Base-by-base conservation (phyloP, 2,329 filamentous ascomycete genomes). In the Aspergillus fumigatiaffinis region DNA sequence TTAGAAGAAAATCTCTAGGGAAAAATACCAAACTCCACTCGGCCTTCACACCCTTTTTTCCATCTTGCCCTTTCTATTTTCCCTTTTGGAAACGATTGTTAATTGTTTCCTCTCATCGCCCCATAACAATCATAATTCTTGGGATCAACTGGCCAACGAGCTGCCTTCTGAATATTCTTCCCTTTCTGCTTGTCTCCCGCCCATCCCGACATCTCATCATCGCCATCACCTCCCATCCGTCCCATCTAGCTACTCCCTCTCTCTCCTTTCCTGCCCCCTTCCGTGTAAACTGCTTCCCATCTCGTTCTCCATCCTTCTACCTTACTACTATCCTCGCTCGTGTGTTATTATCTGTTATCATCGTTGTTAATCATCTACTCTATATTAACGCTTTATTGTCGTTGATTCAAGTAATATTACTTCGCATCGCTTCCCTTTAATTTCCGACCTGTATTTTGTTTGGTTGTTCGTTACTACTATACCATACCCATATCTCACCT, bases 261-360 rank as follows among this genome's bases (percentile, higher is more conserved):
- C 50, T 59, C 48, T 26, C 55, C 55, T 52, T 51, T 48, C 54
- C 57, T 52, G 56, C 51, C 51, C 42, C 55, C 58, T 54, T 60
- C 52, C 57, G 60, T 62, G 60, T 62, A 60, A 56, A 58, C 57
- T 61, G 50, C 58, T 63, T 62, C 61, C 61, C 60, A 56, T 59
- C 58, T 56, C 50, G 12, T 55, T 56, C 51, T 56, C 46, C 47
- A 48, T 50, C 58, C 53, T 60, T 52, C 55, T 54, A 51, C 56
- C 46, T 50, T 54, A 47, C 48, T 51, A 60, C 29, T 67, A 53
- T 58, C 61, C 54, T 63, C 49, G 47, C 32, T 57, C 53, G 53
- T 65, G 55, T 60, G 57, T 59, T 61, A 55, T 53, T 47, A 51
- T 26, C 25, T 49, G 42, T 25, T 51, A 47, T 51, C 29, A 42